phyloP scores from a whole-genome alignment of 164 flowering plant species.

The Piper betle region DNA sequence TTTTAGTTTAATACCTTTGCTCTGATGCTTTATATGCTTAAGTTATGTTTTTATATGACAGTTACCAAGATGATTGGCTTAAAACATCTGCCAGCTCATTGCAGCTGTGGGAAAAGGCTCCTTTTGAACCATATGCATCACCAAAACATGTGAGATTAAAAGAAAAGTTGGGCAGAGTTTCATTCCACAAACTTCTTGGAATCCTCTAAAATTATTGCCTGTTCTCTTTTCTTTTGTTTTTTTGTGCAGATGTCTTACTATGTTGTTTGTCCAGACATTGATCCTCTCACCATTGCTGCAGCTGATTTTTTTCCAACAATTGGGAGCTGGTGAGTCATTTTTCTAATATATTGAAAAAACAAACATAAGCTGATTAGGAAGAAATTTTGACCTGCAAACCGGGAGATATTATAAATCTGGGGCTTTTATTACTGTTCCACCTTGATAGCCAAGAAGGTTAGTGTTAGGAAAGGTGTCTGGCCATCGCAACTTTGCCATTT shows the following conservation, averaged over 20 bases:
- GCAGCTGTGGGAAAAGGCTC: slow-evolving; percentile 96
- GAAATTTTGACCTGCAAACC: no score
- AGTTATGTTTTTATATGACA: slow-evolving; percentile 12
- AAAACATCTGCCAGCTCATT: slow-evolving; percentile 75
- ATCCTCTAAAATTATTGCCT: background rate
- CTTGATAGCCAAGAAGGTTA: no score
- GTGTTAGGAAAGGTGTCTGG: no score
- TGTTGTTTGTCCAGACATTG: slow-evolving; percentile 91
- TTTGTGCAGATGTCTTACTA: slow-evolving; percentile 63
- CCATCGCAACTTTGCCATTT: no score
- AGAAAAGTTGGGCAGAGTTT: background rate
- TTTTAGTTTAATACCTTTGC: background rate
- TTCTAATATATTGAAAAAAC: background rate
- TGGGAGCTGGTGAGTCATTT: slow-evolving; percentile 77
- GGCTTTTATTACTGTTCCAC: no score
- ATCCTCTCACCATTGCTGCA: slow-evolving; percentile 75
- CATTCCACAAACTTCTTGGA: background rate
- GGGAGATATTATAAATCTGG: no score
- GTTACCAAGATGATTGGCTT: slow-evolving; percentile 99
- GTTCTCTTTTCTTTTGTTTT: slow-evolving; percentile 4
- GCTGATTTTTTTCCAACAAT: slow-evolving; percentile 92
- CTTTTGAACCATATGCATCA: slow-evolving; percentile 91
- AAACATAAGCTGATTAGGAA: no score
- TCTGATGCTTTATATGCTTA: background rate
- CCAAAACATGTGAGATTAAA: slow-evolving; percentile 62